Evolutionary conservation across 129 eudicot genomes (phyloP), one percentile per base, ranked within the genome.

Genomic region (Chrysanthemum makinoi): DNA sequence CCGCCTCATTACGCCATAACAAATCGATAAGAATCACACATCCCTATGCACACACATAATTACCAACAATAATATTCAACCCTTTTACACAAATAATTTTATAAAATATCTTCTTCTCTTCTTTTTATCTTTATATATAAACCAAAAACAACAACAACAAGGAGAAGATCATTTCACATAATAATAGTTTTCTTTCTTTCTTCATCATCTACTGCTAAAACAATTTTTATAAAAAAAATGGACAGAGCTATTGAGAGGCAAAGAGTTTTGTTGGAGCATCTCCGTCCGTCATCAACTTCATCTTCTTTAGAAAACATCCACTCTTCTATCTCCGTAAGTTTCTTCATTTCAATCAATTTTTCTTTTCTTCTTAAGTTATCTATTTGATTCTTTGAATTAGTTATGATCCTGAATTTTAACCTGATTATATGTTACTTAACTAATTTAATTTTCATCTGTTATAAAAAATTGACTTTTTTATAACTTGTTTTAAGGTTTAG

Each of bases 171-270:
- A 43, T 66, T 65, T 2, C 60, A n/a, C n/a, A n/a, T n/a, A n/a
- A n/a, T n/a, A n/a, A n/a, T n/a, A n/a, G n/a, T n/a, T n/a, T n/a
- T n/a, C n/a, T n/a, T n/a, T n/a, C n/a, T 24, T 24, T 24, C 28
- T 24, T 24, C 28, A 50, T 62, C 53, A 65, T 75, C 58, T 52
- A 10, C 17, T 53, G 0, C 8, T 48, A 48, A 48, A 1, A 53
- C n/a, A 53, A n/a, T n/a, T 15, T 52, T 16, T 16, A 52, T 52
- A 8, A 49, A 55, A 62, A 68, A 35, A 76, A 57, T 93, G 96
- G 98, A 89, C 75, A 89, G 65, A 82, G 96, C 98, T 28, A 72
- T 82, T 13, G 91, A 94, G 75, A 83, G 98, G 55, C 98, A 89
- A 74, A 68, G 90, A 66, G 84, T 94, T 68, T 79, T 94, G 30